Percentiles rank a stretch among this genome's conserved stretches.
These are phyloP conservation scores for Ophiocordyceps sinensis DNA, from an alignment of 2,329 filamentous ascomycete species.

Conservation along the genomic window DNA sequence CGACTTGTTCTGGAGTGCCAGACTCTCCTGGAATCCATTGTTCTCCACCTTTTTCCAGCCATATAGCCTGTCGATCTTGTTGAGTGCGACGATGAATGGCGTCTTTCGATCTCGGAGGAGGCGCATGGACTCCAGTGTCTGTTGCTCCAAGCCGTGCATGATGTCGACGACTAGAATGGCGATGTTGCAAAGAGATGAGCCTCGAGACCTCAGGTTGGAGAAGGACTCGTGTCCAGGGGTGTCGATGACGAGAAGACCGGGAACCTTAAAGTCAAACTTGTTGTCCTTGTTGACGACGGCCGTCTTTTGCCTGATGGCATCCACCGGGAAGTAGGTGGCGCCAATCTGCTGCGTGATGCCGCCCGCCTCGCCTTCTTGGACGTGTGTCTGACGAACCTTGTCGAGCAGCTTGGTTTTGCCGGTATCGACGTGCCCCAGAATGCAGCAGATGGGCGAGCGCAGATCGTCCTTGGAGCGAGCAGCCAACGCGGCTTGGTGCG, in stretches of 20 bases:
- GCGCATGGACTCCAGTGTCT: constrained; percentile 95
- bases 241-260: constrained; percentile 91
- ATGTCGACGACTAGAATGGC: constrained; percentile 98
- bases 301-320: constrained; percentile 85
- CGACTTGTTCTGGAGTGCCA: constrained; percentile 78
- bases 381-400: constrained; percentile 96
- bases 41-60: constrained; percentile 98
- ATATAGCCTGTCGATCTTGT: constrained; percentile 99
- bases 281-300: constrained; percentile 83
- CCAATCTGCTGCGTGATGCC: constrained; percentile 99
- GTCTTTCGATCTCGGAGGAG: constrained; percentile 87
- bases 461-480: constrained; percentile 88
- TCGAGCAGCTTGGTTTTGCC: constrained; percentile 99
- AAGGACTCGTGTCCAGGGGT: constrained; percentile 99
- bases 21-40: constrained; percentile 91
- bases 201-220: constrained; percentile 91
- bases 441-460: constrained; percentile 97
- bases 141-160: constrained; percentile 96
- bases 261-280: constrained; percentile 91
- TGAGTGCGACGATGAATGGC: constrained; percentile 94
- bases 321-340: constrained; percentile 96
- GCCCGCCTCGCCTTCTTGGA: constrained; percentile 96
- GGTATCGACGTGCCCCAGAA: constrained; percentile 98
- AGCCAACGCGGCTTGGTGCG: constrained; percentile 81
- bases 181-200: constrained; percentile 97